A percentile compares a stretch with the other conserved stretches of the same genome.
These are phyloP conservation scores for Ganoderma resinaceum DNA, from an alignment of 1,284 basidiomycete species.

Conservation along the genomic window DNA sequence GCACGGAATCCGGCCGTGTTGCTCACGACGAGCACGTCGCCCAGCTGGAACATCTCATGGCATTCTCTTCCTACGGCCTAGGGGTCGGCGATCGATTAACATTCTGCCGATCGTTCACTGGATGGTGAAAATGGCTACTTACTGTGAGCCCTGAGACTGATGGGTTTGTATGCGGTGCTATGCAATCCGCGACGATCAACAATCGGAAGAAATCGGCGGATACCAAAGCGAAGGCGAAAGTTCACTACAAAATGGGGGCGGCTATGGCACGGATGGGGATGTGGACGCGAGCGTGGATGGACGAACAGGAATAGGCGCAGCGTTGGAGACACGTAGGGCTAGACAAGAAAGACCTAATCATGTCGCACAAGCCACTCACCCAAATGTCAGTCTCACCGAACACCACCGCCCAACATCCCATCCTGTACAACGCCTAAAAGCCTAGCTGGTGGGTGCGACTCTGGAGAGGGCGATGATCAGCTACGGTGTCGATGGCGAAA, in stretches of 20 bases:
- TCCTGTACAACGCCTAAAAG: conserved; percentile 77
- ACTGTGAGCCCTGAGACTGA: conserved; percentile 80
- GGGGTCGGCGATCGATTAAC: neutral
- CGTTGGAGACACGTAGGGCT: too few species aligned
- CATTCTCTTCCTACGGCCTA: conserved; percentile 83
- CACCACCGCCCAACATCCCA: conserved; percentile 87
- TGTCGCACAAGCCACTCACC: conserved; percentile 50
- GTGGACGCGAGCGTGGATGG: too few species aligned
- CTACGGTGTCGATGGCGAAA: too few species aligned
- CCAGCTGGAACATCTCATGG: conserved; percentile 74
- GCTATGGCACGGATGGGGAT: too few species aligned
- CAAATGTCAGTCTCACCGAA: conserved; percentile 99
- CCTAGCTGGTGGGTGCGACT: conserved; percentile 90
- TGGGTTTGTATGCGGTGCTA: conserved; percentile 74
- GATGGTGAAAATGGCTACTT: conserved; percentile 26
- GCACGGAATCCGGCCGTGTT: conserved; percentile 89
- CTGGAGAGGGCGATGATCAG: conserved; percentile 37
- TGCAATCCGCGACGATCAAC: conserved; percentile 51
- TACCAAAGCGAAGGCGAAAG: too few species aligned
- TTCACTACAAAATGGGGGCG: too few species aligned
- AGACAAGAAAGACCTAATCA: neutral
- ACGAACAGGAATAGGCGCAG: too few species aligned
- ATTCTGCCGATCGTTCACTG: neutral
- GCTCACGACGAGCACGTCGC: conserved; percentile 89
- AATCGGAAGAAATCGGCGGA: too few species aligned